Evolutionary conservation across 257 asterid species (phyloP).

Genomic region (Leonotis leonurus): DNA sequence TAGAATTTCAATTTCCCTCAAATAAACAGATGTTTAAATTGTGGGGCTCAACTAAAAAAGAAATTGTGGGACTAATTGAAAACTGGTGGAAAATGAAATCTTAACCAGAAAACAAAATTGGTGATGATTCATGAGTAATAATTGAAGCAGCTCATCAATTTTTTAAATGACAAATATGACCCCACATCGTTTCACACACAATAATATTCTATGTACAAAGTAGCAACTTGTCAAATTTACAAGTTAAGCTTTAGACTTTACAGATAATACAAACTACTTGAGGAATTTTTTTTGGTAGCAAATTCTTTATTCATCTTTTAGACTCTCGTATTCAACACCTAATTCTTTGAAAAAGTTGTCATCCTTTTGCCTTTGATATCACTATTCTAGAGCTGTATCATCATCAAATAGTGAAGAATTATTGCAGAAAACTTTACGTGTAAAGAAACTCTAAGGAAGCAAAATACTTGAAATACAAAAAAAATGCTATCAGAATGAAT

Average conservation of each 20-base stretch:
- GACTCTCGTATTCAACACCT: slow-evolving; percentile 18
- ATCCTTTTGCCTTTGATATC: neutral
- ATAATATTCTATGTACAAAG: too few relatives aligned
- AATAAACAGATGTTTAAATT: neutral
- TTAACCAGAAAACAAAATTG: neutral
- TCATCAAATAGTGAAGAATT: neutral
- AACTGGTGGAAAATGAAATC: neutral
- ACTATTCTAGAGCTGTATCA: neutral
- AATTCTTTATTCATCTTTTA: neutral
- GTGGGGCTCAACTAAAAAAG: neutral
- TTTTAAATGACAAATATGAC: neutral
- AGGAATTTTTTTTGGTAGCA: neutral
- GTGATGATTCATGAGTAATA: neutral
- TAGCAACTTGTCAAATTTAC: neutral
- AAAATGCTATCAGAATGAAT: neutral
- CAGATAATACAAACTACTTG: slow-evolving; percentile 5
- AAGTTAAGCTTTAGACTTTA: neutral
- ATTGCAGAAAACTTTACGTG: neutral
- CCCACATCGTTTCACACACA: slow-evolving; percentile 4
- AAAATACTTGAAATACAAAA: neutral
- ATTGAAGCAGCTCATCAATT: neutral
- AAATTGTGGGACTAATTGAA: neutral
- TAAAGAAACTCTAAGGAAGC: neutral
- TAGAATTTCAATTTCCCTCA: neutral
- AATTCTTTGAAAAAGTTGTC: slow-evolving; percentile 3